Base-by-base conservation (phyloP, 2,329 filamentous ascomycete species). In the Cladosporium sp. region DNA sequence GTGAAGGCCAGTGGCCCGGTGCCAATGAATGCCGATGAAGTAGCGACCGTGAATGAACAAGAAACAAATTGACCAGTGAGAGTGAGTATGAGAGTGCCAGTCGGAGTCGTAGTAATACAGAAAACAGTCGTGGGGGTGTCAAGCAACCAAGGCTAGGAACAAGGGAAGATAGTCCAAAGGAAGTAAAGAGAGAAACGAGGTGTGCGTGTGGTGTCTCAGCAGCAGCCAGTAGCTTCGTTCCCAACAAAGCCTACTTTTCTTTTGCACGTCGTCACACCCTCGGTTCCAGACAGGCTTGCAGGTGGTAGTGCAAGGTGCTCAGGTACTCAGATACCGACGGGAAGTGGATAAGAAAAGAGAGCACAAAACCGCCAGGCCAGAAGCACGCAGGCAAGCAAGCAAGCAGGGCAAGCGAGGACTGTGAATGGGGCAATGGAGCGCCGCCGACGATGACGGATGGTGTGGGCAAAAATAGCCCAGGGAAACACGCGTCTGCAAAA, bases 401-500 rank as follows among this genome's bases (percentile, higher is more conserved):
- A 37, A 27, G 18, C 11, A 39, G 22, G n/a, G 36, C 44, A 48
- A 41, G 22, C 43, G 39, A 18, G 22, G 45, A 22, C 32, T 17
- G 24, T 17, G 34, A 32, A 27, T 27, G 22, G n/a, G n/a, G n/a
- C n/a, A n/a, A n/a, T n/a, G n/a, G n/a, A 36, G 32, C 6, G 32
- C n/a, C n/a, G 13, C 32, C 45, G 37, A 48, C 41, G 45, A 48
- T 40, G 45, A 40, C 45, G 15, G 12, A 7, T 1, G 32, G 36
- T 41, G 45, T 27, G 24, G 18, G 45, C 45, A 48, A 48, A 48
- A 48, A 48, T 48, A 48, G 45, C 37, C 20, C 22, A 22, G 44
- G 29, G 44, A 29, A 40, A 48, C 45, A 48, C 45, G 45, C 45
- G 45, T 48, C 45, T 48, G 45, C 37, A 40, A 36, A 27, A 48